Percentiles rank a stretch among this genome's conserved stretches.
These are phyloP conservation scores for Anthracocystis setariae DNA, from an alignment of 1,284 basidiomycete genomes.

Conservation along the genomic window DNA sequence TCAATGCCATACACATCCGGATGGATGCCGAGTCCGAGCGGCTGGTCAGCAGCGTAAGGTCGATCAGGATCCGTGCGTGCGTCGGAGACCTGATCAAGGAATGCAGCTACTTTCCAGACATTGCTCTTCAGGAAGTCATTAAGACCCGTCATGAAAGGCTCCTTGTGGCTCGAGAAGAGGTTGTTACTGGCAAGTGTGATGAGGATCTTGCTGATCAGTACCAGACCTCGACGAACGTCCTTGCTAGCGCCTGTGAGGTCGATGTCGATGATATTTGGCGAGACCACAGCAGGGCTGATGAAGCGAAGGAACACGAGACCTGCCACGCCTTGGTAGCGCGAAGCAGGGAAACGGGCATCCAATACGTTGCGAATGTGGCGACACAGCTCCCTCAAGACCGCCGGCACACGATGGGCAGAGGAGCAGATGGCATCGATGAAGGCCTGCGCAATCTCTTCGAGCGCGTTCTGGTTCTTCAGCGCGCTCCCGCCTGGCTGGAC, in stretches of 20 bases:
- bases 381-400: conserved; percentile 63
- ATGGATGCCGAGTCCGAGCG: conserved; percentile 61
- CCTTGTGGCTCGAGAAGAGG: conserved; percentile 62
- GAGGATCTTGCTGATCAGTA: conserved; percentile 63
- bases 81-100: conserved; percentile 63
- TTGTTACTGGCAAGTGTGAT: conserved; percentile 63
- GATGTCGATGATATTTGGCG: conserved; percentile 64
- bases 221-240: conserved; percentile 57
- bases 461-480: conserved; percentile 51
- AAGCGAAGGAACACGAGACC: conserved; percentile 64
- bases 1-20: conserved; percentile 60
- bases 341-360: conserved; percentile 59
- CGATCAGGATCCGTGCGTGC: conserved; percentile 60
- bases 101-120: conserved; percentile 60
- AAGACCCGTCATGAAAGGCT: conserved; percentile 61
- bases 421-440: conserved; percentile 64
- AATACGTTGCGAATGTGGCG: conserved; percentile 61
- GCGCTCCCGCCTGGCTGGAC: conserved; percentile 56
- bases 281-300: conserved; percentile 62
- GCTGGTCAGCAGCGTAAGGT: conserved; percentile 60
- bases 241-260: conserved; percentile 56
- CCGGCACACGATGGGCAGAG: conserved; percentile 61
- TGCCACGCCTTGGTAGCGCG: conserved; percentile 62
- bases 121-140: conserved; percentile 64
- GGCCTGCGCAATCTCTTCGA: conserved; percentile 61